Conservation (phyloP, 352 stramenopile species). For the Globisporangium iwayamae region DNA sequence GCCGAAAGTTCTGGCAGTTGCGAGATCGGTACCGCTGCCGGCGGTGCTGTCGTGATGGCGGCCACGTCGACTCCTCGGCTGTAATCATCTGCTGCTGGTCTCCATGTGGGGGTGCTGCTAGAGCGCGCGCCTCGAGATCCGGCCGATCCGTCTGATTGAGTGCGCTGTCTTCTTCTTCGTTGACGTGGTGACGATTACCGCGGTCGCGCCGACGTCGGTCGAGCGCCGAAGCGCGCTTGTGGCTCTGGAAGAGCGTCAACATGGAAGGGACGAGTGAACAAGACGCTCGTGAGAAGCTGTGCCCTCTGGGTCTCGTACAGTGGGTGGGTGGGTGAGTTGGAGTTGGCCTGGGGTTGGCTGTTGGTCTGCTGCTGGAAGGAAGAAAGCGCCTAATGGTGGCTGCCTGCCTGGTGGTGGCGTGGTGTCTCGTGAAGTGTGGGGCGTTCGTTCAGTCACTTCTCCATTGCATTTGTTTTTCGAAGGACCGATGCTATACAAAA, state of each 20-base stretch:
- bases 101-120: background rate
- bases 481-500: too few species aligned
- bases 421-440: too few species aligned
- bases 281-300: background rate
- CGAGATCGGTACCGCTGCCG: constrained; percentile 22
- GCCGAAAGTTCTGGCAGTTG: constrained; percentile 23
- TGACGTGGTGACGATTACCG: background rate
- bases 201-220: background rate
- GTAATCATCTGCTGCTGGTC: background rate
- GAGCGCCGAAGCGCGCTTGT: background rate
- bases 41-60: background rate
- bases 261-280: background rate
- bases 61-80: background rate
- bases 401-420: too few species aligned
- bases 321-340: too few species aligned
- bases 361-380: too few species aligned
- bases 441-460: too few species aligned
- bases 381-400: too few species aligned
- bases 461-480: too few species aligned
- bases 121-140: background rate
- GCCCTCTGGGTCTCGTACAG: background rate
- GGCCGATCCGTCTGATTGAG: background rate
- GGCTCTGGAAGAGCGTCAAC: constrained; percentile 10
- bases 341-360: too few species aligned
- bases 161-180: background rate